Conservation (phyloP, 2,329 filamentous ascomycete species). For the Colletotrichum lindemuthianum region DNA sequence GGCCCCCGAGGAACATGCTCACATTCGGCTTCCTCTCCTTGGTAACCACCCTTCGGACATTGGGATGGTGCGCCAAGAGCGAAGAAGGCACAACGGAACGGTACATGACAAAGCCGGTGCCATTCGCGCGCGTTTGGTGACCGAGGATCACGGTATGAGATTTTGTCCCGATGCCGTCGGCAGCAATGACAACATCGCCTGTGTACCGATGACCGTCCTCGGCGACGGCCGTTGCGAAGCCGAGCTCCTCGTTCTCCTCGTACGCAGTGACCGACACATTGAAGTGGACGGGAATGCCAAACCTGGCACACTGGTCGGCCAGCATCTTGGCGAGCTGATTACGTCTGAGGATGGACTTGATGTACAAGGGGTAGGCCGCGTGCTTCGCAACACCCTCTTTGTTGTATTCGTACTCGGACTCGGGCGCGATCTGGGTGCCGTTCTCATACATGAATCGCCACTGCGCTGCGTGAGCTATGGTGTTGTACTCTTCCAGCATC, state of each 20-base stretch:
- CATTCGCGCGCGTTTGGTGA: background rate
- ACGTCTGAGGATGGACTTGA: background rate
- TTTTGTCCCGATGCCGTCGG: slow-evolving; percentile 27
- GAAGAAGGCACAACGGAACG: background rate
- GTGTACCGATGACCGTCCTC: slow-evolving; percentile 11
- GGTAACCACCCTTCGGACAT: background rate
- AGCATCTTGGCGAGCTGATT: slow-evolving; percentile 6
- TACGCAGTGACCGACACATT: slow-evolving; percentile 1
- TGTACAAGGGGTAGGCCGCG: background rate
- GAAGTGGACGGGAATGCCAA: slow-evolving; percentile 28
- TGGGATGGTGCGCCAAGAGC: background rate
- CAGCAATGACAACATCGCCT: slow-evolving; percentile 32
- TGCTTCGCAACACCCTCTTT: background rate
- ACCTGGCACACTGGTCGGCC: slow-evolving; percentile 9
- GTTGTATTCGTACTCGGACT: slow-evolving; percentile 3
- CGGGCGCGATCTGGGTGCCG: background rate
- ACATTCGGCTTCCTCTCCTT: background rate
- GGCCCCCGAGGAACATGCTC: background rate
- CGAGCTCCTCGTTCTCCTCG: slow-evolving; percentile 14
- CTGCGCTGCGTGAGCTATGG: background rate
- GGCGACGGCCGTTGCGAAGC: slow-evolving; percentile 1
- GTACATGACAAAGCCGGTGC: slow-evolving; percentile 5
- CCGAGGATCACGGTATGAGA: slow-evolving; percentile 7
- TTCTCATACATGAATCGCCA: background rate
- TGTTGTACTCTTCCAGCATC: background rate